Evolutionary conservation across 148 eudicot species (phyloP), one percentile per base, ranked within the genome.

Genomic region (Silene latifolia): DNA sequence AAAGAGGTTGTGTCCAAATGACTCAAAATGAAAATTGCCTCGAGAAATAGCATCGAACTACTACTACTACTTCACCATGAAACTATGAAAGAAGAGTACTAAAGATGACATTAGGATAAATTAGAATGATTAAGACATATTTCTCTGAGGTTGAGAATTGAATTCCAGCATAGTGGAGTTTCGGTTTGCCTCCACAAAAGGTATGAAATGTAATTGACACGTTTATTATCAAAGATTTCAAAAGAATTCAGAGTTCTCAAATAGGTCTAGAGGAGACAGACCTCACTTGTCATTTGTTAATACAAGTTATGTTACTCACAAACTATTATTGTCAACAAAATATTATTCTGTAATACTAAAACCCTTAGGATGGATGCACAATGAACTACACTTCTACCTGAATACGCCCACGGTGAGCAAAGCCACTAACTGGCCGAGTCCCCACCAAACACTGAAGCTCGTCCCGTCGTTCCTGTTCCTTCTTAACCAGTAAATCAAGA

Each of bases 401-500:
- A 80, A 94, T 90, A 29, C 98, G 93, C 65, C 87, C 90, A 27
- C 98, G 93, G 67, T 85, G 83, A 74, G 87, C 80, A 77, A 94
- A 94, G 70, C 82, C 80, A 73, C 93, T 86, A 61, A 94, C 98
- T 59, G 86, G 87, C 61, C 84, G 77, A 68, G 77, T 51, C 78
- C 80, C 85, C 62, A 75, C 77, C 87, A 94, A 82, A 64, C 72
- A 74, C 62, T 84, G 86, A 77, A 94, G 90, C 81, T 94, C 98
- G 72, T 73, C 79, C 73, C 76, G 81, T 72, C 89, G 84, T 79
- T 91, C 96, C 51, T 53, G 74, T 77, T 84, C 87, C 57, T 89
- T 86, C 83, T 82, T 91, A 48, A 72, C 81, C 67, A 91, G 80
- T 80, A 94, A 86, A 81, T 94, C 97, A 73, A 90, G 84, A 83